phyloP scores from a whole-genome alignment of 106 monocot genomes.

The Xerophyta viscosa region DNA sequence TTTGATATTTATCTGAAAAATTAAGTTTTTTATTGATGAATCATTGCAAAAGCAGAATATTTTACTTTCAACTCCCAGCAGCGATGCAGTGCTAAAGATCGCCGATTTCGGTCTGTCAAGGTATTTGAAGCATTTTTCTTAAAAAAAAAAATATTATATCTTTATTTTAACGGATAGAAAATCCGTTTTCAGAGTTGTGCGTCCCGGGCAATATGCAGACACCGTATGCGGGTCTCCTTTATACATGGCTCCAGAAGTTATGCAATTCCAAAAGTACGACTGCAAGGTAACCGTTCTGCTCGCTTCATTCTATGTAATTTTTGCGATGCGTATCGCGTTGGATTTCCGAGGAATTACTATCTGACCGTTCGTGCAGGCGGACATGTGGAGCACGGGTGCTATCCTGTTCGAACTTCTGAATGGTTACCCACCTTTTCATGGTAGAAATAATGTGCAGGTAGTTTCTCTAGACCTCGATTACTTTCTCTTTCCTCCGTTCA shows the following conservation, averaged over 20 bases:
- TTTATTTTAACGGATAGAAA: no score
- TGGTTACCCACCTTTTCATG: conserved; percentile 46
- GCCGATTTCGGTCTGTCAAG: conserved; percentile 65
- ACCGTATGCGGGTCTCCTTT: conserved; percentile 46
- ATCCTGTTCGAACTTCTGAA: conserved; percentile 65
- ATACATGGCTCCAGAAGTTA: conserved; percentile 71
- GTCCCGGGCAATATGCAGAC: conserved; percentile 39
- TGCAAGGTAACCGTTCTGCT: conserved; percentile 23
- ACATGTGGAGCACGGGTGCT: conserved; percentile 67
- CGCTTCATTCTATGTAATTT: neutral
- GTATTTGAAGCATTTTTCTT: conserved; percentile 6
- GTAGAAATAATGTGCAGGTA: conserved; percentile 61
- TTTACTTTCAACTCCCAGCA: conserved; percentile 33
- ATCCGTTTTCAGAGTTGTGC: conserved; percentile 37
- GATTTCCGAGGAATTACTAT: neutral
- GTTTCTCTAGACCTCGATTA: neutral
- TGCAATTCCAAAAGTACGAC: conserved; percentile 57
- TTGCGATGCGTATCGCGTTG: neutral
- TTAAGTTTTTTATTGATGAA: neutral
- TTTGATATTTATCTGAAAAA: no score
- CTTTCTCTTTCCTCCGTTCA: no score
- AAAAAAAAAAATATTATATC: neutral
- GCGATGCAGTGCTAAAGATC: conserved; percentile 44
- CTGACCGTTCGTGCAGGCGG: conserved; percentile 16
- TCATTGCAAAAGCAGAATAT: conserved; percentile 36